phyloP scores from a whole-genome alignment of 345 rosid genomes.

The Litchi chinensis region DNA sequence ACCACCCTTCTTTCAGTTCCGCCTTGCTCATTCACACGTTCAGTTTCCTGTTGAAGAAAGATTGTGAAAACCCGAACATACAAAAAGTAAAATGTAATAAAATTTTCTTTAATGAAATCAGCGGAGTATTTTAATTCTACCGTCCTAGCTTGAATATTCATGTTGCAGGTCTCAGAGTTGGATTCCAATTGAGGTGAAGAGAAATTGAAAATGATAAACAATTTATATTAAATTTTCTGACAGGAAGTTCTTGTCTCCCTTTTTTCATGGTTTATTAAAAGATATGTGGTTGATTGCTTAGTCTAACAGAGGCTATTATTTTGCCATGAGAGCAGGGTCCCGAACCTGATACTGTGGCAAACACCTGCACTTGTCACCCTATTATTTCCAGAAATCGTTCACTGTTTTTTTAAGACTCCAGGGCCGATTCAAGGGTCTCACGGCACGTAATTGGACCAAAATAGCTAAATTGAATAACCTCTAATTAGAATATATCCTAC shows the following conservation, averaged over 20 bases:
- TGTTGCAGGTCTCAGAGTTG: constrained; percentile 18
- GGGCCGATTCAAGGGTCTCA: constrained; percentile 1
- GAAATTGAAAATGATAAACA: background rate
- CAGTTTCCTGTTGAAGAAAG: constrained; percentile 29
- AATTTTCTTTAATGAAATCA: background rate
- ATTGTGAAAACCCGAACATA: background rate
- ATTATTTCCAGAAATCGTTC: background rate
- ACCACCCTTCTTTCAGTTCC: constrained; percentile 44
- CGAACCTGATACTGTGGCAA: constrained; percentile 12
- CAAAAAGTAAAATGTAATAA: background rate
- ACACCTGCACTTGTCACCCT: constrained; percentile 27
- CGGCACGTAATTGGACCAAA: background rate
- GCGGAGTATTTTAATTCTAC: constrained; percentile 14
- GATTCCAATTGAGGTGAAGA: constrained; percentile 1
- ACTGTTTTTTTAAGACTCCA: background rate
- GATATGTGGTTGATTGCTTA: constrained; percentile 11
- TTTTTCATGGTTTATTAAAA: background rate
- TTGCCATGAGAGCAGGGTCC: constrained; percentile 28
- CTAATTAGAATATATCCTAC: too few species aligned
- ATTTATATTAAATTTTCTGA: background rate
- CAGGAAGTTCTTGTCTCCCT: background rate
- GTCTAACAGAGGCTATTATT: constrained; percentile 22
- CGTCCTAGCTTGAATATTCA: constrained; percentile 33
- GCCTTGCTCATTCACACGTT: constrained; percentile 29
- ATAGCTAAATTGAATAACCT: too few species aligned